phyloP scores from a whole-genome alignment of 2,329 filamentous ascomycete species.

The Epicoccum sorghinum region DNA sequence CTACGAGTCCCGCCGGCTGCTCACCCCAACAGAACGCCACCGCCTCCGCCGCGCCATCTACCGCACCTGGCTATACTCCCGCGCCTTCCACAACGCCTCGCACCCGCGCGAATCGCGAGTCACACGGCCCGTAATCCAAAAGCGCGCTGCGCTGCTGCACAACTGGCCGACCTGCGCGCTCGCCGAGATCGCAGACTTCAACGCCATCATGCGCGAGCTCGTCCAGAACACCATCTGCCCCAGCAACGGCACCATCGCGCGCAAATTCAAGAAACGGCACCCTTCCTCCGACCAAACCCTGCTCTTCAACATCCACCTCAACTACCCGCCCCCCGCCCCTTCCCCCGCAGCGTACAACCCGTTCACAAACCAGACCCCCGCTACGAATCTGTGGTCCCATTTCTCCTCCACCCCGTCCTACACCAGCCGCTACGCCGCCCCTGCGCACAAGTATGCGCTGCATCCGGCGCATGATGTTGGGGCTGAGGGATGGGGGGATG shows the following conservation, averaged over 20 bases:
- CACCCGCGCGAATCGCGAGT: conserved; percentile 59
- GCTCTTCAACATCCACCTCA: conserved; percentile 60
- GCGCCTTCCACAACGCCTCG: conserved; percentile 62
- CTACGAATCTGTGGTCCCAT: conserved; percentile 40
- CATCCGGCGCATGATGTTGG: conserved; percentile 59
- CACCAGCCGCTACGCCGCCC: conserved; percentile 46
- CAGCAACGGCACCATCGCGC: conserved; percentile 64
- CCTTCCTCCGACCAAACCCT: conserved; percentile 57
- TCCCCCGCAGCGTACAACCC: conserved; percentile 41
- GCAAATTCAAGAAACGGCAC: conserved; percentile 63
- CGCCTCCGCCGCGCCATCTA: conserved; percentile 64
- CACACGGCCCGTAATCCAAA: conserved; percentile 53
- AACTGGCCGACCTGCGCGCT: conserved; percentile 64
- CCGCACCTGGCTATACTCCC: conserved; percentile 65
- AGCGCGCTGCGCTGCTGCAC: conserved; percentile 63
- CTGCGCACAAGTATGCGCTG: conserved; percentile 53
- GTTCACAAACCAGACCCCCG: conserved; percentile 31
- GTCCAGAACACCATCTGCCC: conserved; percentile 65
- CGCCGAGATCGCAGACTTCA: conserved; percentile 65
- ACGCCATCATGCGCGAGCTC: conserved; percentile 61
- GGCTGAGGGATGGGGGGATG: conserved; percentile 68
- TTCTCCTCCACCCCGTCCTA: conserved; percentile 44
- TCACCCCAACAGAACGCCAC: conserved; percentile 58
- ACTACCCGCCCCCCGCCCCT: conserved; percentile 51
- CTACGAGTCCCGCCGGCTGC: conserved; percentile 60